These are phyloP conservation scores for Cladophialophora carrionii DNA, from an alignment of 2,329 filamentous ascomycete genomes.

Conservation along the genomic window DNA sequence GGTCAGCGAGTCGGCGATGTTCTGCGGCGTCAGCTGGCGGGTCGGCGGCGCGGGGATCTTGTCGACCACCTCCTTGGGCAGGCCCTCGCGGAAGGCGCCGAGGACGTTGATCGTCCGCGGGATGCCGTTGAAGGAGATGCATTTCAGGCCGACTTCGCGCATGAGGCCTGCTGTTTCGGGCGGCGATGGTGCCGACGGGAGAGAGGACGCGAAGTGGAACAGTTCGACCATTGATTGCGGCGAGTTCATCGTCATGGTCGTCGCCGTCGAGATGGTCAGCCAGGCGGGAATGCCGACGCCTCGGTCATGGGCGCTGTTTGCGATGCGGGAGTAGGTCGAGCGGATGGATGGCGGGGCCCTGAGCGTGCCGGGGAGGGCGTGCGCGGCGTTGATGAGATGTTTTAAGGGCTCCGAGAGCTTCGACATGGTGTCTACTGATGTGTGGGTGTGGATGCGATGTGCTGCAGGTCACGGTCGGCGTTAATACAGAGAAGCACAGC, in stretches of 20 bases:
- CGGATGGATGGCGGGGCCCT: slow-evolving; percentile 66
- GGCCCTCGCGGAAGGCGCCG: slow-evolving; percentile 67
- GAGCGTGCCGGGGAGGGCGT: slow-evolving; percentile 66
- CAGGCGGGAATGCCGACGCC: slow-evolving; percentile 67
- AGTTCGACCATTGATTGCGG: slow-evolving; percentile 65
- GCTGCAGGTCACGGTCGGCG: slow-evolving; percentile 5
- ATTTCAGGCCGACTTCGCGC: slow-evolving; percentile 53
- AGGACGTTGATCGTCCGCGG: slow-evolving; percentile 83
- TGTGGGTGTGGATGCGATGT: slow-evolving; percentile 4
- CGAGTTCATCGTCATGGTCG: slow-evolving; percentile 84
- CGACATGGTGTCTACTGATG: slow-evolving; percentile 58
- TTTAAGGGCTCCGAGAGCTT: slow-evolving; percentile 74
- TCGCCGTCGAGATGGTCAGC: slow-evolving; percentile 73
- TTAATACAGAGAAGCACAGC: not conserved
- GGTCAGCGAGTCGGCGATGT: slow-evolving; percentile 57
- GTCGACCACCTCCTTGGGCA: slow-evolving; percentile 61
- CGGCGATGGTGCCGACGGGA: slow-evolving; percentile 40
- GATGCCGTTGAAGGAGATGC: slow-evolving; percentile 59
- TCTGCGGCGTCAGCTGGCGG: slow-evolving; percentile 56
- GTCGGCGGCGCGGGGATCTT: slow-evolving; percentile 62
- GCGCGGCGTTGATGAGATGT: slow-evolving; percentile 71
- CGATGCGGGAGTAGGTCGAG: slow-evolving; percentile 67
- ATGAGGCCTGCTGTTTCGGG: slow-evolving; percentile 46
- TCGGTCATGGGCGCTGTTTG: slow-evolving; percentile 63
- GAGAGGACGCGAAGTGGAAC: slow-evolving; percentile 60